Percentiles rank a stretch among this genome's conserved stretches.
phyloP scores from a whole-genome alignment of 306 rosid genomes.

The Lagenaria siceraria region DNA sequence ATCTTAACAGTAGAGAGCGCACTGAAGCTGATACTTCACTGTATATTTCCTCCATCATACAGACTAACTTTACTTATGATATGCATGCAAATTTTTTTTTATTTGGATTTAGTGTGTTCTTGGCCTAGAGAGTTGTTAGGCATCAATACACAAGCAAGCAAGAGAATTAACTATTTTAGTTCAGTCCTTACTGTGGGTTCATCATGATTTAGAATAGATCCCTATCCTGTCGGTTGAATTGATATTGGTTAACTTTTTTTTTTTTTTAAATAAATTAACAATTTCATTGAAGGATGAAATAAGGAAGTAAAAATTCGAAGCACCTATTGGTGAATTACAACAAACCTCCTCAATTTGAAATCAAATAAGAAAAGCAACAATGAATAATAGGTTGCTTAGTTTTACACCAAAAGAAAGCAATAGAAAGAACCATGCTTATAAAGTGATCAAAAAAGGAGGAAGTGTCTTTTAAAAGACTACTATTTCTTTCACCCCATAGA shows the following conservation, averaged over 20 bases:
- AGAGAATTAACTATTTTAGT: not conserved
- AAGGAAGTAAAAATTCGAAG: too few relatives aligned
- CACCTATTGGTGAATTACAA: too few relatives aligned
- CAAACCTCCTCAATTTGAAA: too few relatives aligned
- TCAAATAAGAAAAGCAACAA: too few relatives aligned
- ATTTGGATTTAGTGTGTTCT: not conserved
- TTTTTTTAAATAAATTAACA: too few relatives aligned
- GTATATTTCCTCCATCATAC: not conserved
- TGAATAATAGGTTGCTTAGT: too few relatives aligned
- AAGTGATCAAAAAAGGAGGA: too few relatives aligned
- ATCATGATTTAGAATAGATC: not conserved
- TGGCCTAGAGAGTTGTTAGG: not conserved
- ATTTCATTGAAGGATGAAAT: too few relatives aligned
- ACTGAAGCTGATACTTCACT: not conserved
- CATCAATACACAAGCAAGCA: not conserved
- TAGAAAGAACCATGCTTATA: too few relatives aligned
- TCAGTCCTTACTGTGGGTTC: not conserved
- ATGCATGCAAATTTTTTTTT: not conserved
- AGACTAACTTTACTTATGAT: not conserved
- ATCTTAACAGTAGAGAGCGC: not conserved
- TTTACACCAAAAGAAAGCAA: too few relatives aligned
- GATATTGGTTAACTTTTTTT: not conserved
- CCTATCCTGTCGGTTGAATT: not conserved
- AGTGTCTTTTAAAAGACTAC: too few relatives aligned
- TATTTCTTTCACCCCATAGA: too few relatives aligned